Conservation (phyloP, 441 rosid genomes). For the Croton laevigatus region DNA sequence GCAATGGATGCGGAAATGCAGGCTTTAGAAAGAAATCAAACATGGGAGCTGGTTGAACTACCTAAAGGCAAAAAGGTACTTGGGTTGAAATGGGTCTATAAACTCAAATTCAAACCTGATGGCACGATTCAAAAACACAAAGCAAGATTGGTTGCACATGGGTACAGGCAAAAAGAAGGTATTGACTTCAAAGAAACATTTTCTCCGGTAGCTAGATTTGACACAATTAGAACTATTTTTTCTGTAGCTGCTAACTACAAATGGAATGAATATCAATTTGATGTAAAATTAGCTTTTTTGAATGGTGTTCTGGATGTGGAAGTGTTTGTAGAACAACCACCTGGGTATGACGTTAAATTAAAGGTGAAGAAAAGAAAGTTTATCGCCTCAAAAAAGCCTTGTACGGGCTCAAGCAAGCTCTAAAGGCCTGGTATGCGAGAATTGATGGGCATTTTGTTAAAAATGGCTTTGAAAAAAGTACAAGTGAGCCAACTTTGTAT, state of each 20-base stretch:
- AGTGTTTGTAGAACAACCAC: neutral
- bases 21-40: no score
- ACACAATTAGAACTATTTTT: neutral
- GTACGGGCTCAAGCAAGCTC: neutral
- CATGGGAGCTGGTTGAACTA: no score
- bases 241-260: neutral
- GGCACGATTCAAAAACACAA: neutral
- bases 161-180: neutral
- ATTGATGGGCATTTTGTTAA: neutral
- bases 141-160: neutral
- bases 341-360: neutral
- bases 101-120: neutral
- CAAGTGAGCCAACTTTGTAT: neutral
- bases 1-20: no score
- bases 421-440: neutral
- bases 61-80: no score
- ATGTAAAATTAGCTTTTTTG: neutral
- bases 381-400: neutral
- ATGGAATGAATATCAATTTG: neutral
- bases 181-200: neutral
- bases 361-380: neutral
- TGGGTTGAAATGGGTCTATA: neutral
- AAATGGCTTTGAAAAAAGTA: neutral
- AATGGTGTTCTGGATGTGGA: neutral
- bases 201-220: neutral